Conservation (phyloP, 2,329 filamentous ascomycete genomes). For the Fonsecaea erecta region DNA sequence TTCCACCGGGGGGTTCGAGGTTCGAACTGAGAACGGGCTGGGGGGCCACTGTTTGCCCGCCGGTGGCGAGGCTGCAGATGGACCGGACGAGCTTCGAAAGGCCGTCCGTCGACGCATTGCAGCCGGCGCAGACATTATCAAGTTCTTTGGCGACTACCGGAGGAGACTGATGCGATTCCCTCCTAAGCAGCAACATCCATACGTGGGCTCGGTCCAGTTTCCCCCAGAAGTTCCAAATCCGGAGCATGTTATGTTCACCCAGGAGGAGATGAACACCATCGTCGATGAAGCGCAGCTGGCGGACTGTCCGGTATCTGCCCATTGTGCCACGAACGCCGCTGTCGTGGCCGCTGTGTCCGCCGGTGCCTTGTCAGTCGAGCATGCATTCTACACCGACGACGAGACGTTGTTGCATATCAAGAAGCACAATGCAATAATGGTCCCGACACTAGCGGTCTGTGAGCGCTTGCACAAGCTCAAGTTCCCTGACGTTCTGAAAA, state of each 20-base stretch:
- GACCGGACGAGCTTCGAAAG: constrained; percentile 51
- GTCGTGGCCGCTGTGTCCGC: background rate
- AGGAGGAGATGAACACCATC: constrained; percentile 34
- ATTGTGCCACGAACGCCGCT: background rate
- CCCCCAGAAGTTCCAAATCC: constrained; percentile 20
- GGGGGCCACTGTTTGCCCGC: constrained; percentile 40
- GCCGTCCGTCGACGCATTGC: constrained; percentile 55
- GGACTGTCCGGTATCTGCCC: background rate
- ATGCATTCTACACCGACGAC: constrained; percentile 45
- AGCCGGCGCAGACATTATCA: constrained; percentile 58
- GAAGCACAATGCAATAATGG: constrained; percentile 52
- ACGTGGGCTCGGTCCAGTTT: constrained; percentile 28
- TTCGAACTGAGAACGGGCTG: constrained; percentile 52
- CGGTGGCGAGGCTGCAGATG: constrained; percentile 55
- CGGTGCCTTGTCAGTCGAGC: constrained; percentile 54
- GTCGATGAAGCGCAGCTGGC: background rate
- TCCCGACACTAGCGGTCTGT: constrained; percentile 58
- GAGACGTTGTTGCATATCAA: constrained; percentile 53
- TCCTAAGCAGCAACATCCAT: constrained; percentile 38
- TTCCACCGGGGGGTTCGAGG: constrained; percentile 56
- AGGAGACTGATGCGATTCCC: constrained; percentile 53
- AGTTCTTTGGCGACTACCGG: constrained; percentile 59
- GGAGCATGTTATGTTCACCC: constrained; percentile 19
- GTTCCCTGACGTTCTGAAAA: constrained; percentile 25
- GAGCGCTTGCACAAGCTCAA: constrained; percentile 41